These are phyloP conservation scores for Leccinum ochraceum DNA, from an alignment of 768 basidiomycete genomes.

Conservation along the genomic window DNA sequence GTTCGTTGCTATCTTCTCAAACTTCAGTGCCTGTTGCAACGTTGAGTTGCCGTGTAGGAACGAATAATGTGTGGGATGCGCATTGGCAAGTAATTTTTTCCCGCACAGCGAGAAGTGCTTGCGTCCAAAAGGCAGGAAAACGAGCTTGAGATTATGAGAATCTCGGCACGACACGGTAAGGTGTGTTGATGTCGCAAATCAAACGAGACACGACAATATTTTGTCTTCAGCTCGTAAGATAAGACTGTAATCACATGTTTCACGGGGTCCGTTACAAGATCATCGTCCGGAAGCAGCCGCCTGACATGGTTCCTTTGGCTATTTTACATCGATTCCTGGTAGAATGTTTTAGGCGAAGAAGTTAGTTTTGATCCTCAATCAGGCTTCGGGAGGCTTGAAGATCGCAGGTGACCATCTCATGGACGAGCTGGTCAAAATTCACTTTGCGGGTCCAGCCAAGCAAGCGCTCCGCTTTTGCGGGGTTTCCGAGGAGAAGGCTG, in stretches of 20 bases:
- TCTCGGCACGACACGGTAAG: no score
- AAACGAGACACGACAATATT: not conserved
- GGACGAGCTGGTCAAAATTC: slow-evolving; percentile 80
- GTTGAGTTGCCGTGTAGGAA: no score
- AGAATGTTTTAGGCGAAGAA: not conserved
- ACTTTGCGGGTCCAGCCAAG: slow-evolving; percentile 92
- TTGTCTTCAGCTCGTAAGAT: slow-evolving; percentile 2
- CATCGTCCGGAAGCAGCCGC: not conserved
- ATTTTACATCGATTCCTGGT: not conserved
- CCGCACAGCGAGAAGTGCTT: no score
- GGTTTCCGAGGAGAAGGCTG: slow-evolving; percentile 84
- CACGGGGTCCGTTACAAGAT: slow-evolving; percentile 4
- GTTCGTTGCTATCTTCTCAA: no score
- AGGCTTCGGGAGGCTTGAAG: slow-evolving; percentile 64
- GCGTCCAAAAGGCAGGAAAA: no score
- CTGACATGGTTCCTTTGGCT: slow-evolving; percentile 26
- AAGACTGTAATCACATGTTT: slow-evolving; percentile 3
- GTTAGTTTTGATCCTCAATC: slow-evolving; percentile 80
- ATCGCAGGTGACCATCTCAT: slow-evolving; percentile 90
- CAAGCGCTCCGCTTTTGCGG: slow-evolving; percentile 83
- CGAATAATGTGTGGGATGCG: no score
- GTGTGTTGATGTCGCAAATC: not conserved
- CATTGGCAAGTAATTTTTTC: no score
- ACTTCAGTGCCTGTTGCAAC: no score
- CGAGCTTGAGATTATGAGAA: no score